Evolutionary conservation across 2,329 filamentous ascomycete genomes (phyloP), one percentile per base, ranked within the genome.

Genomic region (Knufia fluminis): DNA sequence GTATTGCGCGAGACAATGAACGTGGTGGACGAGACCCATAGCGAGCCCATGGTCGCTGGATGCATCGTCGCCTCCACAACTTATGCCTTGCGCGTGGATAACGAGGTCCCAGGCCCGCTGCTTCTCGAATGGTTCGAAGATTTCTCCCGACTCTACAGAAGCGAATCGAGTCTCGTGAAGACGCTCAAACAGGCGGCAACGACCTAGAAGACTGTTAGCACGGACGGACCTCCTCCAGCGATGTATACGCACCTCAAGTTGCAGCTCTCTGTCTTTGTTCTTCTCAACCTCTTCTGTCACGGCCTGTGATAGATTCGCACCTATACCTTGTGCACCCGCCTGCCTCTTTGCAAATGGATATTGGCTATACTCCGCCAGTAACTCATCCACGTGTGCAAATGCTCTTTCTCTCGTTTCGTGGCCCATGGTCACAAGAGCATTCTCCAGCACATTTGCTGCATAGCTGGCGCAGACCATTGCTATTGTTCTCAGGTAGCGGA

Each of bases 401-500:
- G 92, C 91, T 58, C 91, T 78, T 71, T 98, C 92, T 59, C 92
- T 77, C 49, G 91, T 83, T 72, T 98, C 92, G 65, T 97, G 92
- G 59, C 90, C 88, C 55, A 98, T 79, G 12, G 86, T 94, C 50
- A 86, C 87, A 61, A 98, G 73, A n/a, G 91, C 92, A 64, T 98
- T 98, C 72, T 98, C 92, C 51, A 98, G 78, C 23, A 98, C 92
- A 63, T 98, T 98, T 54, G 92, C 92, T 40, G 92, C 92, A 68
- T 98, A 97, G 40, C 92, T 91, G 46, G 91, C 92, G 71, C 92
- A 98, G 48, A 98, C 88, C 90, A 98, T 95, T 60, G 86, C 77
- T 57, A 98, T 81, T 41, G 92, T 97, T 59, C 92, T 82, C 58
- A 92, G 72, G 68, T 94, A 94, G 65, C 92, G 81, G 72, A 94